Conservation (phyloP, 768 basidiomycete genomes). For the Postia placenta region DNA sequence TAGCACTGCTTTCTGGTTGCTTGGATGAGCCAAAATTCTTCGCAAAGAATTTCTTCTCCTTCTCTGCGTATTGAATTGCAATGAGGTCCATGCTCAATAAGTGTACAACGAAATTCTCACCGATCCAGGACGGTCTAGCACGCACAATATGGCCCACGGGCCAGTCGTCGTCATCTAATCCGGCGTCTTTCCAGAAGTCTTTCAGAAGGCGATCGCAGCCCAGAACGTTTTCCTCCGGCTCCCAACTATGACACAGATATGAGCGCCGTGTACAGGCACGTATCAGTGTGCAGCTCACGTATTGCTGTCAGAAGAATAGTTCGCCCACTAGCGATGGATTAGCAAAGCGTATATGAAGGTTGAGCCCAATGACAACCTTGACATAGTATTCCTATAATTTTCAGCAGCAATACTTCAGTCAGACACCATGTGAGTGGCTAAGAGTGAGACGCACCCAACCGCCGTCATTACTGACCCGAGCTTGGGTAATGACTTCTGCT, state of each 20-base stretch:
- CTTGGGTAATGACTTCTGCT: constrained; percentile 52
- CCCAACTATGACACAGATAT: constrained; percentile 51
- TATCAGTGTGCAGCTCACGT: constrained; percentile 34
- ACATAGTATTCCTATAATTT: constrained; percentile 54
- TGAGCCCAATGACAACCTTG: constrained; percentile 38
- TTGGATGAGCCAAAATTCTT: constrained; percentile 17
- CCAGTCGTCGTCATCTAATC: constrained; percentile 52
- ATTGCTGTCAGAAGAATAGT: constrained; percentile 49
- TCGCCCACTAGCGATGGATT: constrained; percentile 50
- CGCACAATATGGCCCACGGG: constrained; percentile 34
- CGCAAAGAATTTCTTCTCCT: constrained; percentile 34
- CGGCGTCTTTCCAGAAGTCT: constrained; percentile 56
- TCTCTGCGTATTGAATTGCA: constrained; percentile 19
- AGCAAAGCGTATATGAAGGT: neutral
- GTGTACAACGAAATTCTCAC: constrained; percentile 26
- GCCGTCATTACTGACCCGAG: constrained; percentile 42
- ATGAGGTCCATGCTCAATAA: neutral
- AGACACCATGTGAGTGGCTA: neutral
- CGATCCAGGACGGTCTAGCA: constrained; percentile 52
- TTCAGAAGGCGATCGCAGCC: constrained; percentile 50
- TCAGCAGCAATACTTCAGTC: neutral
- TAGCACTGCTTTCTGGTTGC: constrained; percentile 5
- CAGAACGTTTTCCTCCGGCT: constrained; percentile 53
- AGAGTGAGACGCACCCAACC: constrained; percentile 44
- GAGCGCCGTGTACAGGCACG: neutral